Base-by-base conservation (phyloP, 129 eudicot species). In the Mikania micrantha region DNA sequence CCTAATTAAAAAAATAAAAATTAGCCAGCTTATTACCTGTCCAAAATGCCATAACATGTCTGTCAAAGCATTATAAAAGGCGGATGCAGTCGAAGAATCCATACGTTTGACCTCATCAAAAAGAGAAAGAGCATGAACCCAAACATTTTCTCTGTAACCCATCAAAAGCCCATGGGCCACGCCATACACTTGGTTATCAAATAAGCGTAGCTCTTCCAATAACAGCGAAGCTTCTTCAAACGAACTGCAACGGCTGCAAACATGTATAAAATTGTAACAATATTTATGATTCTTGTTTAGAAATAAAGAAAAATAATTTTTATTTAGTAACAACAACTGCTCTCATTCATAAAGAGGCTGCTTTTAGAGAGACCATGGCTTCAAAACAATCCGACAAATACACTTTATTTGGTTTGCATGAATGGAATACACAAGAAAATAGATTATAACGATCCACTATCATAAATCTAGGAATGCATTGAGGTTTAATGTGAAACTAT, bases 41-140 rank as follows among this genome's bases (percentile, higher is more conserved):
- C 96, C 98, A 70, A 93, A 89, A 77, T 93, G 96, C 98, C 98
- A 93, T 35, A 93, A 84, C 89, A 93, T 83, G 83, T 93, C 98
- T 9, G 98, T 93, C 70, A 93, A 77, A 74, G 96, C 98, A 85
- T 93, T 93, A 75, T 93, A 93, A 72, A 93, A 93, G 35, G 98
- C 98, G 19, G 98, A 93, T 45, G 96, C 92, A 5, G 98, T 93
- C 56, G 96, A 79, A 65, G 98, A 71, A 73, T 93, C 96, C 98
- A 93, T 88, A 58, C 83, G 88, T 75, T 80, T 93, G 76, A 93
- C 96, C 59, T 93, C 95, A 36, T 93, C 96, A 71, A 93, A 93
- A 66, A 93, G 96, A 32, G 89, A 82, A 12, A 88, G 79, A 39
- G 98, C 98, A 74, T 88, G 96, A 20, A 78, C 66, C 98, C 98